Base-by-base conservation (phyloP, 2,329 filamentous ascomycete genomes). In the Pseudogymnoascus verrucosus region DNA sequence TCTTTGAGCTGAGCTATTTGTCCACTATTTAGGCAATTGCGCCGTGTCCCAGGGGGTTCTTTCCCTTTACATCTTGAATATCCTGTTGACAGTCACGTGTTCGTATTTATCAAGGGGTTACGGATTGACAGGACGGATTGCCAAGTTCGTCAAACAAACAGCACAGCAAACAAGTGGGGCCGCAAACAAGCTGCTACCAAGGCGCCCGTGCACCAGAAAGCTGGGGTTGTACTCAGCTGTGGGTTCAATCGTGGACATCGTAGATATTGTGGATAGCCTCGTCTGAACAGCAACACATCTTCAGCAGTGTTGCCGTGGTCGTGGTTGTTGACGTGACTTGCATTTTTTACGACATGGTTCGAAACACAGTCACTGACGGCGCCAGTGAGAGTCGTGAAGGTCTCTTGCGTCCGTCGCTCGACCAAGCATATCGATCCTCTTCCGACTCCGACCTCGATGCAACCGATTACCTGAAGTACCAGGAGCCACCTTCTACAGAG, bases 391-490 rank as follows among this genome's bases (percentile, higher is more conserved):
- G 71, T 61, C 71, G 71, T 36, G 71, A 73, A 51, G 71, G 71
- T 5, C 67, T 74, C 14, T 63, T 72, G 44, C 70, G 74, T 16
- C 74, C 73, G 61, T 73, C 72, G 10, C 68, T 71, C 34, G 71
- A 73, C 60, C 65, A 73, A 63, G 64, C 69, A 19, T 74, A 74
- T 65, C 70, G 72, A 23, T 70, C 69, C 34, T 71, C 71, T 11
- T 76, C 71, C 62, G 76, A 77, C 23, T 73, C 74, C 60, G 76
- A 78, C 60, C 65, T 78, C 39, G 76, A 78, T 65, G 74, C 73
- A 61, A 76, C 74, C 65, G 76, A 78, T 44, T 76, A 73, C 64
- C 73, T 77, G 34, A 71, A 75, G 60, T 14, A 57, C 28, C 26
- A 12, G 34, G 28, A 57, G n/a, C 51, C 28, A 34, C 28, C 51